phyloP scores from a whole-genome alignment of 495 filamentous ascomycete species.

The Jackrogersella multiformis region DNA sequence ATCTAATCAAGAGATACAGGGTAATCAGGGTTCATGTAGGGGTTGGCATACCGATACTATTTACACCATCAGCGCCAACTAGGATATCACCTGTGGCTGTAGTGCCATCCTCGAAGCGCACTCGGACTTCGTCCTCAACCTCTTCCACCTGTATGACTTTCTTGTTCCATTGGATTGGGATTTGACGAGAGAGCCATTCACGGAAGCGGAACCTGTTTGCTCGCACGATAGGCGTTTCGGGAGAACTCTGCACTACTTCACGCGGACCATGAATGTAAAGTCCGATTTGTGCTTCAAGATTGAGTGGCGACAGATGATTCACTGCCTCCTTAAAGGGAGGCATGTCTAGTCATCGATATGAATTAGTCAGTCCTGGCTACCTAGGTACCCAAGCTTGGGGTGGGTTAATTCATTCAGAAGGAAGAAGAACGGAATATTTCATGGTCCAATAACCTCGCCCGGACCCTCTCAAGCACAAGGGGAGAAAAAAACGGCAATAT shows the following conservation, averaged over 20 bases:
- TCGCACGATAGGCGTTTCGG: conserved; percentile 55
- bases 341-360: conserved; percentile 18
- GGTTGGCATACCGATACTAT: conserved; percentile 43
- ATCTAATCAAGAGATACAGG: neutral
- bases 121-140: conserved; percentile 61
- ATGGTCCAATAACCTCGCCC: too few relatives aligned
- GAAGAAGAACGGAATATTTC: neutral
- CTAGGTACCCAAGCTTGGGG: neutral
- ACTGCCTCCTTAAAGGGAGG: conserved; percentile 45
- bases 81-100: conserved; percentile 58
- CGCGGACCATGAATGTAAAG: conserved; percentile 27
- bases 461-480: neutral
- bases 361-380: neutral
- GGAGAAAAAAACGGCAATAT: conserved; percentile 1
- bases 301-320: conserved; percentile 57
- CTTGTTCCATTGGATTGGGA: conserved; percentile 52
- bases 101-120: conserved; percentile 75
- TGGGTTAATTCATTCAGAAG: neutral
- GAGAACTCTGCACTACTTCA: conserved; percentile 35
- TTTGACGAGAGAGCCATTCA: conserved; percentile 41
- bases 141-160: conserved; percentile 40
- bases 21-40: too few relatives aligned
- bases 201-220: conserved; percentile 53
- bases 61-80: conserved; percentile 61
- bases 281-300: conserved; percentile 58